phyloP scores from a whole-genome alignment of 805 yeast species.

The Myxozyma vanderwaltii region DNA sequence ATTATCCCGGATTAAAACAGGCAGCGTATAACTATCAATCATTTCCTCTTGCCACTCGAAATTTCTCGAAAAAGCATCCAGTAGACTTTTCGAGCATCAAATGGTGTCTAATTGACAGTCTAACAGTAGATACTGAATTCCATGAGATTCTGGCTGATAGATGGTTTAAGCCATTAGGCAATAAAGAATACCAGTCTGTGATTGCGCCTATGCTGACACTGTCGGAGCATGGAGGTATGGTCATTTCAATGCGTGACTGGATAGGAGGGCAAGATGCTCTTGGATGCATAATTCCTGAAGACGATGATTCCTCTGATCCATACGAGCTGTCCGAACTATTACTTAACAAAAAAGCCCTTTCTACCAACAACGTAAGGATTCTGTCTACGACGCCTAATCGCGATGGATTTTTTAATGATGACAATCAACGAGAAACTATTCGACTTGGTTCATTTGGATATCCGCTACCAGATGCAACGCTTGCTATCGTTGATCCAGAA shows the following conservation, averaged over 20 bases:
- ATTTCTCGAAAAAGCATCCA: slow-evolving; percentile 68
- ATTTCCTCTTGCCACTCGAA: slow-evolving; percentile 80
- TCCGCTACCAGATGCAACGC: slow-evolving; percentile 90
- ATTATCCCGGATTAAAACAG: slow-evolving; percentile 83
- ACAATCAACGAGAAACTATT: slow-evolving; percentile 40
- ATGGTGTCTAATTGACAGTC: slow-evolving; percentile 88
- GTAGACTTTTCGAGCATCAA: slow-evolving; percentile 78
- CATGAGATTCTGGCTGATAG: slow-evolving; percentile 84
- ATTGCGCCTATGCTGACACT: slow-evolving; percentile 87
- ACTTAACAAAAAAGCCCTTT: slow-evolving; percentile 70
- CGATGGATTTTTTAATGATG: slow-evolving; percentile 43
- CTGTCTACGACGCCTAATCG: slow-evolving; percentile 54
- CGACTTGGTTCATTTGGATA: slow-evolving; percentile 91
- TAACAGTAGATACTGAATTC: slow-evolving; percentile 90
- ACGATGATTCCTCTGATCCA: slow-evolving; percentile 43
- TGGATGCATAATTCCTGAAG: slow-evolving; percentile 50
- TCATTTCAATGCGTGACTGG: slow-evolving; percentile 90
- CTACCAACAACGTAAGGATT: slow-evolving; percentile 70
- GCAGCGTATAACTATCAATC: slow-evolving; percentile 92
- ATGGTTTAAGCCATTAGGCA: slow-evolving; percentile 89
- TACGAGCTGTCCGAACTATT: slow-evolving; percentile 63
- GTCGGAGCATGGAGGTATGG: slow-evolving; percentile 95
- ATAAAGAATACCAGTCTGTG: slow-evolving; percentile 69
- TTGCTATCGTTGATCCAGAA: slow-evolving; percentile 94
- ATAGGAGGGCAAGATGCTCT: slow-evolving; percentile 67